Base-by-base conservation (phyloP, 495 filamentous ascomycete genomes). In the Penicillium crystallinum region DNA sequence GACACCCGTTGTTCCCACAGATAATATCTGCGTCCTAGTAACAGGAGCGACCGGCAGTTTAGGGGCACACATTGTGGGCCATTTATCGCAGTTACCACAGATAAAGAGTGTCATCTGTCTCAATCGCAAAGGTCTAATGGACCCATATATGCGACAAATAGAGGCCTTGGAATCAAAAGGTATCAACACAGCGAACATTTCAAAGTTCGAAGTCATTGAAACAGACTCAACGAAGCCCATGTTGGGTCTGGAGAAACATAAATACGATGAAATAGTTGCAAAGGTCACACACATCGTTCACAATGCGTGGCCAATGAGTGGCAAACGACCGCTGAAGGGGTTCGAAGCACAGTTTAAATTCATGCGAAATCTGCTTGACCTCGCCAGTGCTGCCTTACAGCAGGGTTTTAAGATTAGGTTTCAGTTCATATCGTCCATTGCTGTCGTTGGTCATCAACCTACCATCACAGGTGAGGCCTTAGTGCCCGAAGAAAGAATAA, bases 391-490 rank as follows among this genome's bases (percentile, higher is more conserved):
- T 0, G 66, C 66, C 6, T 60, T 70, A 0, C 27, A 38, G 2
- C 30, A 31, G 1, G 63, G 61, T 7, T 46, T 14, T 6, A 43
- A 47, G 12, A 7, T 57, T 18, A 23, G 46, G 1, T 61, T 53
- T 40, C 70, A 70, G 37, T 66, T 85, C 21, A 63, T 84, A 2
- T 85, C 81, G 0, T 83, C 81, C 0, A 78, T 83, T 39, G 69
- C 65, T 2, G 63, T 66, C 0, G 76, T 83, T 2, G 77, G 78
- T 0, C 53, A 71, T 22, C 72, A 77, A 38, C 68, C 70, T 0
- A 46, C 72, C 1, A 30, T 47, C 36, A 64, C 22, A 6, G 67
- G 68, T 0, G 45, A 58, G 6, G 43, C 35, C 1, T 10, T 49
- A 2, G 70, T 80, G 0, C 44, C 61, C 56, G 53, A 11, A 43